Conservation (phyloP, 2,329 filamentous ascomycete genomes). For the Exophiala sp. region DNA sequence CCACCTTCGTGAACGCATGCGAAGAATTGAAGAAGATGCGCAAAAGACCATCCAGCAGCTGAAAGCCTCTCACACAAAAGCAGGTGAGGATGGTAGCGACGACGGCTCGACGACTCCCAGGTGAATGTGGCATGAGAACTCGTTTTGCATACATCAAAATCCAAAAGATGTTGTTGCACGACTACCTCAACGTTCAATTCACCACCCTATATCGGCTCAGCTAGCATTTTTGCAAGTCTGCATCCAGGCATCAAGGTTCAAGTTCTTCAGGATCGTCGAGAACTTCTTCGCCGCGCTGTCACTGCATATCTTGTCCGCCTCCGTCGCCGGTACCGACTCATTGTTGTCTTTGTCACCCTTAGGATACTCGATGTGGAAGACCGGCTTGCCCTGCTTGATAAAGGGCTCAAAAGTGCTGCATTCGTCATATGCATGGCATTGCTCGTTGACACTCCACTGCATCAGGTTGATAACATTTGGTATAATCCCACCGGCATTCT, state of each 20-base stretch:
- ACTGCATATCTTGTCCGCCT: conserved; percentile 46
- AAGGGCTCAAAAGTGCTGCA: conserved; percentile 59
- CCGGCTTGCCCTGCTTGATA: conserved; percentile 60
- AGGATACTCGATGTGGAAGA: conserved; percentile 72
- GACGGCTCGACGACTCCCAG: background rate
- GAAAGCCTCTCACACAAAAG: background rate
- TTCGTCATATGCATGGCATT: conserved; percentile 61
- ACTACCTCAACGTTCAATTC: too few relatives aligned
- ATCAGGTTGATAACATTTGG: conserved; percentile 48
- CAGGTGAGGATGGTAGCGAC: background rate
- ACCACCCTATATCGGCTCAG: too few relatives aligned
- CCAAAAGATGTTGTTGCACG: too few relatives aligned
- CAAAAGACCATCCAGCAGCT: conserved; percentile 11
- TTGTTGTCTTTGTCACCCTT: conserved; percentile 41
- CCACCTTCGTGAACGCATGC: conserved; percentile 24
- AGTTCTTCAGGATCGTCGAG: conserved; percentile 64
- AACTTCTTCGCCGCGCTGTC: conserved; percentile 50
- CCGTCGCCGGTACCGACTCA: conserved; percentile 32
- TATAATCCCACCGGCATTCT: conserved; percentile 65
- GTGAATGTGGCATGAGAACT: background rate
- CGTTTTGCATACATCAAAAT: too few relatives aligned
- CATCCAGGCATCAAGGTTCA: conserved; percentile 62
- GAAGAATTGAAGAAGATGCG: conserved; percentile 23
- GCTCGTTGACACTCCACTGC: conserved; percentile 67
- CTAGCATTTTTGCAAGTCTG: conserved; percentile 46